phyloP scores from a whole-genome alignment of 2,329 filamentous ascomycete genomes.

The Cercospora berteroae region DNA sequence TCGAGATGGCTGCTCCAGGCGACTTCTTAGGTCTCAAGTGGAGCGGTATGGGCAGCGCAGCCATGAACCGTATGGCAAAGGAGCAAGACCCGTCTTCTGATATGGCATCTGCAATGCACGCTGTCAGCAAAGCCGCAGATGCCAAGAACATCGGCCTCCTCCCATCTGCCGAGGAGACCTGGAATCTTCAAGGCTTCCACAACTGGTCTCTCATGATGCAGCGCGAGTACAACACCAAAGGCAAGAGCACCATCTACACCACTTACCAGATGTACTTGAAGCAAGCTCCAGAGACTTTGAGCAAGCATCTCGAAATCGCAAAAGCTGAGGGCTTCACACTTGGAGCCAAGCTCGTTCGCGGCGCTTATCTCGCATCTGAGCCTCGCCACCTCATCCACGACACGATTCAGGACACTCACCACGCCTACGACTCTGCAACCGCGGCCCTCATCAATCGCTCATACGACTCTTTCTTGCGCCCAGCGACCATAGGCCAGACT shows the following conservation, averaged over 20 bases:
- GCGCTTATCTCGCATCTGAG: constrained; percentile 56
- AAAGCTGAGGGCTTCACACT: constrained; percentile 51
- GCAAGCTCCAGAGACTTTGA: constrained; percentile 21
- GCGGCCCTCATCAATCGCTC: constrained; percentile 63
- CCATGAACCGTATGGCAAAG: constrained; percentile 64
- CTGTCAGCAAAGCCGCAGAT: constrained; percentile 70
- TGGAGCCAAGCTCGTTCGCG: constrained; percentile 57
- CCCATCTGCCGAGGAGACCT: constrained; percentile 82
- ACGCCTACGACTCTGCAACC: constrained; percentile 69
- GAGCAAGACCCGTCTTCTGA: constrained; percentile 61
- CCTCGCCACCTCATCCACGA: constrained; percentile 52
- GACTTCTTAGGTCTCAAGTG: constrained; percentile 64
- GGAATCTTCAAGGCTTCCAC: constrained; percentile 76
- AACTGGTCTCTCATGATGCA: constrained; percentile 76
- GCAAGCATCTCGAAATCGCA: constrained; percentile 47
- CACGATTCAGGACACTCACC: constrained; percentile 54
- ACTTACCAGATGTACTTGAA: constrained; percentile 61
- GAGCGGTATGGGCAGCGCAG: constrained; percentile 75
- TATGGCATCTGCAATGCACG: constrained; percentile 68
- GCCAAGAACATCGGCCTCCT: constrained; percentile 69
- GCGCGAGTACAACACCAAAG: constrained; percentile 52
- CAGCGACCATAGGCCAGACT: constrained; percentile 36
- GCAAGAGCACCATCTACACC: constrained; percentile 69
- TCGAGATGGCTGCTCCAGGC: constrained; percentile 53
- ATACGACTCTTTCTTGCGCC: constrained; percentile 57